phyloP scores from a whole-genome alignment of 805 yeast species.

The Starmera dryadoides region DNA sequence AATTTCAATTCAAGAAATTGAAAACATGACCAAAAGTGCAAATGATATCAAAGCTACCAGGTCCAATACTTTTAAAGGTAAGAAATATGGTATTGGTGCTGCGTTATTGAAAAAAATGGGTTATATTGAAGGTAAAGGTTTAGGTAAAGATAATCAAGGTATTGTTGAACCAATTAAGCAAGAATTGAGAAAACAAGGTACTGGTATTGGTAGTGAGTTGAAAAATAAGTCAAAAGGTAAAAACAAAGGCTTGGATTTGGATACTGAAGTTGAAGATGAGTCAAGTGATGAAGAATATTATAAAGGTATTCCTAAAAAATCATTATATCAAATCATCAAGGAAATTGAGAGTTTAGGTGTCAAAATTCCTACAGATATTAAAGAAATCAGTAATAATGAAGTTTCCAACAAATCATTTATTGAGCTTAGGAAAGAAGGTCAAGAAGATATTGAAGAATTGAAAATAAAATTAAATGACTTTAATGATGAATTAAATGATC shows the following conservation, averaged over 20 bases:
- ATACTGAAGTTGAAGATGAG: constrained; percentile 7
- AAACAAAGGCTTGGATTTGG: constrained; percentile 1
- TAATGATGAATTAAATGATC: constrained; percentile 9
- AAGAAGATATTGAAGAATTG: constrained; percentile 10
- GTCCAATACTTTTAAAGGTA: constrained; percentile 12
- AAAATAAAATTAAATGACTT: constrained; percentile 8
- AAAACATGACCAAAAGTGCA: not conserved
- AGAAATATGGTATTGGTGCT: constrained; percentile 80
- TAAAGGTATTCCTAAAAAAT: constrained; percentile 19
- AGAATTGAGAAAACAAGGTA: constrained; percentile 44
- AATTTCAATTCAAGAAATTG: not conserved
- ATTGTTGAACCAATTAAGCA: constrained; percentile 77
- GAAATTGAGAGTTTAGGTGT: constrained; percentile 16
- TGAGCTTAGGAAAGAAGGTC: constrained; percentile 28
- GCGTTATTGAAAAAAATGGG: constrained; percentile 78
- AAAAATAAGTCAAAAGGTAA: constrained; percentile 9
- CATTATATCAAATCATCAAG: constrained; percentile 15
- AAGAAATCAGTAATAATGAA: constrained; percentile 16
- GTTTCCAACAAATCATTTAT: constrained; percentile 28
- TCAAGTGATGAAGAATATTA: constrained; percentile 17
- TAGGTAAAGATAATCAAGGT: constrained; percentile 72
- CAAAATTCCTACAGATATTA: constrained; percentile 11
- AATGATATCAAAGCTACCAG: not conserved
- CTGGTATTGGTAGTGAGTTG: constrained; percentile 61
- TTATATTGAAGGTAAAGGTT: constrained; percentile 72